Evolutionary conservation across 2,329 filamentous ascomycete genomes (phyloP).

Genomic region (Paraphaeosphaeria minitans): DNA sequence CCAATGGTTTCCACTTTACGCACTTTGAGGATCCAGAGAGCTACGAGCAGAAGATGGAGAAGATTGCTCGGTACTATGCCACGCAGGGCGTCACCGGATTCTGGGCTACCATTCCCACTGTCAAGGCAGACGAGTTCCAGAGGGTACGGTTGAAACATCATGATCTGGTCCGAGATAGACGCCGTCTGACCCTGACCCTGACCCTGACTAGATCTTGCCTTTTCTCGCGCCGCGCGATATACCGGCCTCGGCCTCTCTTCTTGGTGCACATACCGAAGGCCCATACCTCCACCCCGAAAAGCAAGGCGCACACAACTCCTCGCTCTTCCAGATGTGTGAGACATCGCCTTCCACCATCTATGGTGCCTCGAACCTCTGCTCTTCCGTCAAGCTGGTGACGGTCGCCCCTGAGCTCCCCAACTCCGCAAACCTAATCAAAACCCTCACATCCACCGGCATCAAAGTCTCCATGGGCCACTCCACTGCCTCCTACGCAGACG

Average conservation of each 20-base stretch:
- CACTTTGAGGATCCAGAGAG: slow-evolving; percentile 51
- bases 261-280: slow-evolving; percentile 63
- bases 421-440: slow-evolving; percentile 49
- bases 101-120: slow-evolving; percentile 60
- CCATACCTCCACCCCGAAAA: slow-evolving; percentile 60
- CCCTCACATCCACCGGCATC: slow-evolving; percentile 49
- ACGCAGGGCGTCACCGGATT: slow-evolving; percentile 60
- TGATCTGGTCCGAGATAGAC: not conserved
- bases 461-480: slow-evolving; percentile 58
- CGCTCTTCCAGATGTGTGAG: slow-evolving; percentile 50
- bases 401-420: slow-evolving; percentile 58
- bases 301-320: slow-evolving; percentile 59
- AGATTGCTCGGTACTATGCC: slow-evolving; percentile 56
- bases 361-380: slow-evolving; percentile 49
- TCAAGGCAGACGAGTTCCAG: slow-evolving; percentile 53
- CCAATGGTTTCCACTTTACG: slow-evolving; percentile 61
- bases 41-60: slow-evolving; percentile 53
- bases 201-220: slow-evolving; percentile 52
- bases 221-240: slow-evolving; percentile 52
- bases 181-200: not conserved
- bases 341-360: slow-evolving; percentile 50
- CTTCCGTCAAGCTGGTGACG: slow-evolving; percentile 56
- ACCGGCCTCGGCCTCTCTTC: slow-evolving; percentile 53
- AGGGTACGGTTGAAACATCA: slow-evolving; percentile 37
- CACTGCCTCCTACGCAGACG: slow-evolving; percentile 55